Base-by-base conservation (phyloP, 2,329 filamentous ascomycete genomes). In the Colletotrichum orchidophilum region DNA sequence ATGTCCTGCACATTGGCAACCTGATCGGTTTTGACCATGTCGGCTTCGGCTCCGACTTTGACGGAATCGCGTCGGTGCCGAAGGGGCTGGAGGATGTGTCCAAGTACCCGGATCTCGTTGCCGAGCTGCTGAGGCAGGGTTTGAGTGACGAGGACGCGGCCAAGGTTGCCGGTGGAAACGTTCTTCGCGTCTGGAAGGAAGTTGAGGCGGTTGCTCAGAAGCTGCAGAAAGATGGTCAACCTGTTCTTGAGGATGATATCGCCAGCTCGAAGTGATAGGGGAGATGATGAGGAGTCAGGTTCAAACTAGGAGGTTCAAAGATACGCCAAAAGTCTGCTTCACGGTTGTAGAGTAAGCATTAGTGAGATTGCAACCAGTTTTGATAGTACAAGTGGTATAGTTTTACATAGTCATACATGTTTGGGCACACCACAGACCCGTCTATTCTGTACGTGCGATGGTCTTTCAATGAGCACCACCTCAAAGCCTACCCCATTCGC, bases 21-120 rank as follows among this genome's bases (percentile, higher is more conserved):
- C 83, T 92, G 35, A 94, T 97, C 71, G 96, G 96, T 3, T 98
- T 93, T 76, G 93, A 95, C 50, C 89, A 97, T 78, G 94, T 98
- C 18, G 96, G 95, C 0, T 81, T 98, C 21, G 96, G 96, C 0
- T 95, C 93, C 63, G 96, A 98, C 80, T 98, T 95, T 79, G 95
- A 98, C 79, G 96, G 90, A 9, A 95, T 95, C 67, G 77, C 80
- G 1, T 80, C 76, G 1, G 91, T 91, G 5, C 94, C 95, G 0
- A 79, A 84, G 64, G 96, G 95, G 0, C 81, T 98, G 58, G 94
- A 96, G 46, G 95, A 97, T 79, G 94, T 97, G 7, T 91, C 91
- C 59, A 94, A 94, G 78, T 97, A 92, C 76, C 95, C 95, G 0
- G 89, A 92, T 67, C 82, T 98, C 54, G 88, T 98, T 9, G 90